phyloP scores from a whole-genome alignment of 331 rosid genomes.

The Rhamnella rubrinervis region DNA sequence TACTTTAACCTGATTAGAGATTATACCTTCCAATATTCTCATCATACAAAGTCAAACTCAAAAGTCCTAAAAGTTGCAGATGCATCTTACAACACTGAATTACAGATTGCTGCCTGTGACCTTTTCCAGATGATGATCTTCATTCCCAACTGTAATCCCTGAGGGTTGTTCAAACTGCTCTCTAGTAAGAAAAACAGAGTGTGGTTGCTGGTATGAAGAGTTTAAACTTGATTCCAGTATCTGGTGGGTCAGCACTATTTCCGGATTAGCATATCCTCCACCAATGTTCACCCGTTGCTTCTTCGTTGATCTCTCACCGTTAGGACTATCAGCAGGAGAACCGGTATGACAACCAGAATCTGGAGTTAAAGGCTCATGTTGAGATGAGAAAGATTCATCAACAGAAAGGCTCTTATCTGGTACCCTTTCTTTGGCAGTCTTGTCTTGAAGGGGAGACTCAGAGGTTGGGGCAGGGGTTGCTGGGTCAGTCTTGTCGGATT shows the following conservation, averaged over 20 bases:
- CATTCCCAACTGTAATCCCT: constrained; percentile 40
- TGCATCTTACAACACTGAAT: constrained; percentile 36
- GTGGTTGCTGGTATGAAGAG: constrained; percentile 62
- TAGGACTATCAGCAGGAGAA: constrained; percentile 65
- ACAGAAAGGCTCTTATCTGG: constrained; percentile 75
- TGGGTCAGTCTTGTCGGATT: constrained; percentile 78
- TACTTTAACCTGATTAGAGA: constrained; percentile 41
- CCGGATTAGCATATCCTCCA: constrained; percentile 54
- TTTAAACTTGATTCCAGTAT: constrained; percentile 85
- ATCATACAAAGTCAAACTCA: constrained; percentile 28
- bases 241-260: constrained; percentile 69
- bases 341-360: constrained; percentile 73
- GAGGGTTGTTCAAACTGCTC: constrained; percentile 65
- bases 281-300: constrained; percentile 53
- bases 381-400: constrained; percentile 83
- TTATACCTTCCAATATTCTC: constrained; percentile 34
- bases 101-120: constrained; percentile 49
- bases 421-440: constrained; percentile 60
- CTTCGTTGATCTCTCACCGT: constrained; percentile 53
- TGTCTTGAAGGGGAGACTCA: constrained; percentile 61
- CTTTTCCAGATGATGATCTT: constrained; percentile 45
- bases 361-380: constrained; percentile 80
- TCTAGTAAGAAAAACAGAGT: constrained; percentile 39
- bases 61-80: constrained; percentile 30
- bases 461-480: constrained; percentile 90